Evolutionary conservation across 352 stramenopile species (phyloP).

Genomic region (Phytopythium oedochilum): DNA sequence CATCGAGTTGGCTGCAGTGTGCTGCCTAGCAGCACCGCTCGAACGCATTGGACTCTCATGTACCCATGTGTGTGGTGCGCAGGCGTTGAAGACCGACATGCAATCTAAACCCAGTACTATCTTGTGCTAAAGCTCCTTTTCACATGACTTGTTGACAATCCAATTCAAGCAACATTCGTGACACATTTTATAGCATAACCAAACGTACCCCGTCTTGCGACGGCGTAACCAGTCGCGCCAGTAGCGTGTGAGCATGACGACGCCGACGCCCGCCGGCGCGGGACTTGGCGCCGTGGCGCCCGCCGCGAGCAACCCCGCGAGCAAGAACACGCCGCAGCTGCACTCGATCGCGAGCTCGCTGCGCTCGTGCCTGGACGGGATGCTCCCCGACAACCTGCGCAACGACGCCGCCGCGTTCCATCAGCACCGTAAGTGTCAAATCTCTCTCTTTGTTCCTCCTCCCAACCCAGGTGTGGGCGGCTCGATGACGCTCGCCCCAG

Average conservation of each 20-base stretch:
- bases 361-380: constrained; percentile 78
- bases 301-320: constrained; percentile 7
- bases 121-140: too few species aligned
- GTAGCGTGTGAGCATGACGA: constrained; percentile 9
- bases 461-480: too few species aligned
- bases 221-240: neutral
- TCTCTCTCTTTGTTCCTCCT: too few species aligned
- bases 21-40: too few species aligned
- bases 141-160: neutral
- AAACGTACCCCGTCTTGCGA: neutral
- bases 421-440: constrained; percentile 38
- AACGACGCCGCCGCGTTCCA: constrained; percentile 75
- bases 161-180: neutral
- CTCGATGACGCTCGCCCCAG: too few species aligned
- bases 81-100: neutral
- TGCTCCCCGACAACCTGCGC: constrained; percentile 79
- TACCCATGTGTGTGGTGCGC: neutral
- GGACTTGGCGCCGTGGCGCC: neutral
- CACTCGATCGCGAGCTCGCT: constrained; percentile 80
- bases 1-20: too few species aligned
- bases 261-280: constrained; percentile 9
- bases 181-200: neutral
- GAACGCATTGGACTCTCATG: neutral
- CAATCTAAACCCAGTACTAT: neutral
- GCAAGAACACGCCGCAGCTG: constrained; percentile 74